A percentile compares a stretch with the other conserved stretches of the same genome.
phyloP scores from a whole-genome alignment of 768 basidiomycete genomes.

The Tylopilus sp. region DNA sequence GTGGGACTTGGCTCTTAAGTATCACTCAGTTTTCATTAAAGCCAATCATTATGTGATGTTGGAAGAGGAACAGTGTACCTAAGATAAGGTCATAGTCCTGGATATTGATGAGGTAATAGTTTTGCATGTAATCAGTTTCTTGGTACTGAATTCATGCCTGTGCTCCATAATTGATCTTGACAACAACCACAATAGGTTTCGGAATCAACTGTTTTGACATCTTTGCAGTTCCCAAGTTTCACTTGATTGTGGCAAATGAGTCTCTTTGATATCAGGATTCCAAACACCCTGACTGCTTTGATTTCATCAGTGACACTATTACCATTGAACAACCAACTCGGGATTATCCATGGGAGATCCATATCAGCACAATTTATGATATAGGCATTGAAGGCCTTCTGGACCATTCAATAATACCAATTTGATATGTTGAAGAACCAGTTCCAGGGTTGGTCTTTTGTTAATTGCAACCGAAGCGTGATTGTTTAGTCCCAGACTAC shows the following conservation, averaged over 20 bases:
- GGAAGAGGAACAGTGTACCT: conserved; percentile 38
- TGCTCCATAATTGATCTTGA: conserved; percentile 12
- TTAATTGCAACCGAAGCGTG: too few relatives aligned
- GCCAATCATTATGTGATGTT: conserved; percentile 21
- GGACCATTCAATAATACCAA: too few relatives aligned
- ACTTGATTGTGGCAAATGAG: not conserved
- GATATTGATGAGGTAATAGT: conserved; percentile 39
- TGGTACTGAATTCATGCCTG: conserved; percentile 4
- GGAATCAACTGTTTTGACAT: not conserved
- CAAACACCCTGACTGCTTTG: too few relatives aligned
- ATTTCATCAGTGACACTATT: too few relatives aligned
- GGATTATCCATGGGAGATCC: too few relatives aligned
- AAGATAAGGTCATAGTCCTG: conserved; percentile 38
- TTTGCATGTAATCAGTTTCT: conserved; percentile 11
- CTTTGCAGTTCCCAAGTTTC: not conserved
- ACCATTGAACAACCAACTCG: too few relatives aligned
- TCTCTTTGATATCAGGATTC: not conserved
- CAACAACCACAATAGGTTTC: conserved; percentile 7
- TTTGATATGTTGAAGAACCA: too few relatives aligned
- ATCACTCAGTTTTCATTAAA: not conserved
- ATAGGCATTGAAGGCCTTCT: too few relatives aligned
- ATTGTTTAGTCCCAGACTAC: too few relatives aligned
- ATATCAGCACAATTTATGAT: too few relatives aligned
- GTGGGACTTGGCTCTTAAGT: not conserved
- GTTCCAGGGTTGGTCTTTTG: too few relatives aligned